Conservation (phyloP, 768 basidiomycete genomes). For the Trametes cinnabarina region DNA sequence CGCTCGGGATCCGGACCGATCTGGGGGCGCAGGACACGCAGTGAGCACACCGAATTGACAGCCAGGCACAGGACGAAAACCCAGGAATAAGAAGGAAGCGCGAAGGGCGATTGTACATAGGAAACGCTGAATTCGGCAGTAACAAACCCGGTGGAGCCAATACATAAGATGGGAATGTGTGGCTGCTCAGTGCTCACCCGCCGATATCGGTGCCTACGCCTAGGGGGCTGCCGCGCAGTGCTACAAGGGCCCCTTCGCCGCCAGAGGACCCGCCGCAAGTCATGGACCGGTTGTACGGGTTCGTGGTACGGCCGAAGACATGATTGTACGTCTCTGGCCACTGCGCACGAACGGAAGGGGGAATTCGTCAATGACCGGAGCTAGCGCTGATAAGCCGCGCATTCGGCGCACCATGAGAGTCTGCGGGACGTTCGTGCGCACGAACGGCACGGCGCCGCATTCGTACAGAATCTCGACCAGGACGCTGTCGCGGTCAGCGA, state of each 20-base stretch:
- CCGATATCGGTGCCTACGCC: slow-evolving; percentile 83
- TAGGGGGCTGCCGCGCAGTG: slow-evolving; percentile 45
- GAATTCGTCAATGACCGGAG: too few species aligned
- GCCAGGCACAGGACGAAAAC: not conserved
- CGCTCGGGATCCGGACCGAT: slow-evolving; percentile 68
- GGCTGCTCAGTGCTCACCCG: slow-evolving; percentile 54
- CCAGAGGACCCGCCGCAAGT: slow-evolving; percentile 83
- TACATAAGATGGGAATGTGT: not conserved
- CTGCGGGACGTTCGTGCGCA: slow-evolving; percentile 56
- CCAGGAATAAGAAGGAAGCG: not conserved
- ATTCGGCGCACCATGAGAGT: slow-evolving; percentile 45
- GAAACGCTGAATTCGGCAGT: not conserved
- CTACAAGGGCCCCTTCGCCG: slow-evolving; percentile 79
- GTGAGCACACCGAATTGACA: too few species aligned
- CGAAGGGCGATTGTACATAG: slow-evolving; percentile 1
- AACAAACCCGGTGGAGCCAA: not conserved
- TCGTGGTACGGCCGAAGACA: slow-evolving; percentile 75
- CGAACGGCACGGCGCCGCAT: slow-evolving; percentile 57
- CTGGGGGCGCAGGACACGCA: slow-evolving; percentile 38
- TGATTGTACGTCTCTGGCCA: slow-evolving; percentile 82
- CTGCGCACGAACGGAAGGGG: too few species aligned
- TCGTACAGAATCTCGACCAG: slow-evolving; percentile 52
- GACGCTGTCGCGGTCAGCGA: slow-evolving; percentile 46
- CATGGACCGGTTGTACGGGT: slow-evolving; percentile 70
- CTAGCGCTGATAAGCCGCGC: not conserved